Evolutionary conservation across 768 basidiomycete species (phyloP).

Genomic region (Megacollybia marginata): DNA sequence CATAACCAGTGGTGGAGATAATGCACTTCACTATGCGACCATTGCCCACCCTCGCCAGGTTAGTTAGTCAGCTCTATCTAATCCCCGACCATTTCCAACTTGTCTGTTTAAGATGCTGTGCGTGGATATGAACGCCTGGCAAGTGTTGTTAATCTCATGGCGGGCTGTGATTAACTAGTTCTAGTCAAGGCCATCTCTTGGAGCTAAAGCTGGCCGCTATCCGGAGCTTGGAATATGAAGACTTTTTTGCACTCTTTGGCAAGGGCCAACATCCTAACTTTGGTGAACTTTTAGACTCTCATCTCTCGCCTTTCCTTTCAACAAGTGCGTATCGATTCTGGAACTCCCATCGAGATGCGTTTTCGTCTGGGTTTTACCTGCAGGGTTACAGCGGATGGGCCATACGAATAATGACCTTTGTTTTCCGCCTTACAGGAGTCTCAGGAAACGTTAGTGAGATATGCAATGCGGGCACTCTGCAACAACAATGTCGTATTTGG

Average conservation of each 20-base stretch:
- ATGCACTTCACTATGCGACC: no score
- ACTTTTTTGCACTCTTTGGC: slow-evolving; percentile 51
- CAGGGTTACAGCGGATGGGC: slow-evolving; percentile 50
- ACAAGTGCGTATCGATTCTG: slow-evolving; percentile 55
- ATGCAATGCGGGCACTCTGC: slow-evolving; percentile 31
- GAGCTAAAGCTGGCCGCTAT: slow-evolving; percentile 58
- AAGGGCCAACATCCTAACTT: slow-evolving; percentile 47
- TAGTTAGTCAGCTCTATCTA: no score
- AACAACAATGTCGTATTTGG: slow-evolving; percentile 49
- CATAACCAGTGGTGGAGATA: no score
- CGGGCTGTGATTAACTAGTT: neutral
- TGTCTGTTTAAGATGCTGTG: no score
- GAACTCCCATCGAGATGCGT: slow-evolving; percentile 30
- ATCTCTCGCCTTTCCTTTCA: slow-evolving; percentile 48
- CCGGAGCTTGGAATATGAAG: slow-evolving; percentile 32
- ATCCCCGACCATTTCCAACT: neutral
- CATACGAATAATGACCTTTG: slow-evolving; percentile 38
- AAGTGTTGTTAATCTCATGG: neutral
- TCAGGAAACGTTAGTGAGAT: slow-evolving; percentile 35
- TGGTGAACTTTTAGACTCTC: slow-evolving; percentile 36
- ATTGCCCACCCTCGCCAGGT: no score
- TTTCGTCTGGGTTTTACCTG: slow-evolving; percentile 33
- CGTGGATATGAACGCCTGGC: slow-evolving; percentile 53
- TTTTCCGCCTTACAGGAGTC: slow-evolving; percentile 43
- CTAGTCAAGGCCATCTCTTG: slow-evolving; percentile 51